A percentile compares a stretch with the other conserved stretches of the same genome.
Conservation (phyloP, 345 rosid genomes). For the Schrenkiella parvula region DNA sequence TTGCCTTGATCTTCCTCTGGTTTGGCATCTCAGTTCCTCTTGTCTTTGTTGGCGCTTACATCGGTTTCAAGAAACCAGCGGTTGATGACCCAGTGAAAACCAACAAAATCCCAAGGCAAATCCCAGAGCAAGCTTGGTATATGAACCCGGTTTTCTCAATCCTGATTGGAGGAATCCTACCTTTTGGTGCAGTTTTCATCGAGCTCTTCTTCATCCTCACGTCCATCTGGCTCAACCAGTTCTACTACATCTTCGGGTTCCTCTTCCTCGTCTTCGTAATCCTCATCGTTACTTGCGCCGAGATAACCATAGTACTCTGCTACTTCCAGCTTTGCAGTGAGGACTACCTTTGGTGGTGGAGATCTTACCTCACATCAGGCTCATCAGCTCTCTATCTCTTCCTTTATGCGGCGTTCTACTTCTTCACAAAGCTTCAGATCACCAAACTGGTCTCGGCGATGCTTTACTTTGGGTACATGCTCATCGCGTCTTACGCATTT, state of each 20-base stretch:
- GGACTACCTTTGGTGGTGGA: slow-evolving; percentile 93
- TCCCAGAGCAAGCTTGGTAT: slow-evolving; percentile 90
- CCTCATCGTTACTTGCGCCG: slow-evolving; percentile 72
- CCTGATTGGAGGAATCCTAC: slow-evolving; percentile 79
- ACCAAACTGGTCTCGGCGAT: slow-evolving; percentile 70
- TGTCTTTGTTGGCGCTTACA: slow-evolving; percentile 61
- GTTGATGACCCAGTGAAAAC: slow-evolving; percentile 79
- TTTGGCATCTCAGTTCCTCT: slow-evolving; percentile 86
- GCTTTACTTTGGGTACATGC: slow-evolving; percentile 81
- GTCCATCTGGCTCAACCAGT: slow-evolving; percentile 88
- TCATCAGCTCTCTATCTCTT: slow-evolving; percentile 74
- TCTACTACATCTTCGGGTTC: slow-evolving; percentile 88
- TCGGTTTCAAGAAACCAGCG: slow-evolving; percentile 75
- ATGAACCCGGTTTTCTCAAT: slow-evolving; percentile 81
- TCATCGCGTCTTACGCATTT: slow-evolving; percentile 68
- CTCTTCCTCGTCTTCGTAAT: slow-evolving; percentile 69
- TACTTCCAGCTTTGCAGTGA: slow-evolving; percentile 90
- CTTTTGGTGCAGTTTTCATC: slow-evolving; percentile 87
- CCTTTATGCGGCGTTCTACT: slow-evolving; percentile 79
- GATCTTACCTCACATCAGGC: slow-evolving; percentile 81
- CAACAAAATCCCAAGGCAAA: slow-evolving; percentile 80
- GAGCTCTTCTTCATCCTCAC: slow-evolving; percentile 89
- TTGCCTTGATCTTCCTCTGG: slow-evolving; percentile 70
- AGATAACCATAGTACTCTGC: slow-evolving; percentile 75
- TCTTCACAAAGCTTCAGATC: slow-evolving; percentile 86